These are phyloP conservation scores for Trichoderma citrinoviride DNA, from an alignment of 2,329 filamentous ascomycete species.

Conservation along the genomic window DNA sequence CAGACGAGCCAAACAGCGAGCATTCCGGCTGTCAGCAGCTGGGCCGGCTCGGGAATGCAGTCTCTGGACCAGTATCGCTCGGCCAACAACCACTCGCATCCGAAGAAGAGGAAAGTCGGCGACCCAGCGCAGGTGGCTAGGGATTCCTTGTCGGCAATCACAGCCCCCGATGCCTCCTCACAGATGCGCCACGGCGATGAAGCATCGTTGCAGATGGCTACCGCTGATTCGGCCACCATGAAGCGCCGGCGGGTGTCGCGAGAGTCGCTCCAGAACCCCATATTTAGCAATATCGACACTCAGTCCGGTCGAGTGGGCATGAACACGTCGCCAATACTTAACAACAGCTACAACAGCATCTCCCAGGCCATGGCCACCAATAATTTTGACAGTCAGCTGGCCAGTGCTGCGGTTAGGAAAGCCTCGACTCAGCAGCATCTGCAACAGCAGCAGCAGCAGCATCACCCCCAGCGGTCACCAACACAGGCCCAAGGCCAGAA, in stretches of 20 bases:
- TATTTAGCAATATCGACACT: conserved; percentile 11
- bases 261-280: conserved; percentile 23
- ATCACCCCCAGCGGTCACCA: conserved; percentile 20
- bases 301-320: conserved; percentile 20
- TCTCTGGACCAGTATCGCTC: conserved; percentile 7
- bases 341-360: conserved; percentile 16
- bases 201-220: conserved; percentile 18
- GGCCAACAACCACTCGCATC: conserved; percentile 6
- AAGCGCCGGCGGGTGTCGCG: conserved; percentile 33
- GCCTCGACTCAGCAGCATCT: conserved; percentile 18
- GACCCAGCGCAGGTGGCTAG: conserved; percentile 5
- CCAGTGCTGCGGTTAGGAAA: conserved; percentile 17
- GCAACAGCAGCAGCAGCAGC: conserved; percentile 14
- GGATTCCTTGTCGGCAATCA: neutral
- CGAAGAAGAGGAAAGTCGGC: conserved; percentile 12
- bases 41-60: conserved; percentile 15
- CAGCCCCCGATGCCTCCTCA: neutral
- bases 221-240: conserved; percentile 20
- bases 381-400: conserved; percentile 25
- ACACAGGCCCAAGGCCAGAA: neutral
- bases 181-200: conserved; percentile 21
- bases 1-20: neutral
- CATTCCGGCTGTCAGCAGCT: neutral
- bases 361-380: conserved; percentile 22
- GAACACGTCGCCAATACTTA: conserved; percentile 22